Evolutionary conservation across 352 stramenopile species (phyloP).

Genomic region (Nothophytophthora sp.): DNA sequence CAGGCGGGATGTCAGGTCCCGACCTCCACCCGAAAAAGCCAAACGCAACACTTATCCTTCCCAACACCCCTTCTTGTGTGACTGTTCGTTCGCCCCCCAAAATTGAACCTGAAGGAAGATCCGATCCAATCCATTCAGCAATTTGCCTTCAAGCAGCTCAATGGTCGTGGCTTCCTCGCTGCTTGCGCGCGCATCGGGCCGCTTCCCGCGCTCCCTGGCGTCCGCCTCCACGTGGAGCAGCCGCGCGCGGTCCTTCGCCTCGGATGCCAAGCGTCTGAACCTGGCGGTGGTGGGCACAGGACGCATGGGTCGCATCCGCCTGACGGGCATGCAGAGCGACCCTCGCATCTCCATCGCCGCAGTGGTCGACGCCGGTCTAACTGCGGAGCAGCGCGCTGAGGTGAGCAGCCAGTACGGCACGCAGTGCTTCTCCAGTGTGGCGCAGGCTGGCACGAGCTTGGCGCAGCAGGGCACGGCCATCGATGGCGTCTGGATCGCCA

Average conservation of each 20-base stretch:
- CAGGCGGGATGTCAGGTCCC: too few species aligned
- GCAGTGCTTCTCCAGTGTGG: constrained; percentile 36
- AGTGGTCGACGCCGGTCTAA: constrained; percentile 54
- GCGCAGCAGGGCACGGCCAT: constrained; percentile 18
- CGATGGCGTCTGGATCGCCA: constrained; percentile 76
- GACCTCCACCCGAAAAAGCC: too few species aligned
- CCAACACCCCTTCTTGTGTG: too few species aligned
- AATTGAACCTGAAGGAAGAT: neutral
- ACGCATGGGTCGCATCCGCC: constrained; percentile 77
- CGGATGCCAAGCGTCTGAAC: constrained; percentile 26
- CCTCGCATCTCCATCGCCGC: constrained; percentile 56
- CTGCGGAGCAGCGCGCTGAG: constrained; percentile 9
- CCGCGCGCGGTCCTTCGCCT: constrained; percentile 10
- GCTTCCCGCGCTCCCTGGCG: constrained; percentile 6
- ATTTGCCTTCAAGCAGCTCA: neutral
- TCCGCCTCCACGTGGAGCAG: neutral
- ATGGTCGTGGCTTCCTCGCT: constrained; percentile 9
- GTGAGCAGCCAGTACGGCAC: constrained; percentile 49
- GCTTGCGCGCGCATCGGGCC: constrained; percentile 10
- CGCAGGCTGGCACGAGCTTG: constrained; percentile 27
- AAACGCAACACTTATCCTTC: too few species aligned
- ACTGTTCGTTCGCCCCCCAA: too few species aligned
- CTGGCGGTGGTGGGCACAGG: constrained; percentile 72
- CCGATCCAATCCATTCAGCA: constrained; percentile 5
- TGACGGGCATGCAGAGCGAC: constrained; percentile 54